These are phyloP conservation scores for Bromus sterilis DNA, from an alignment of 176 grass and related monocot species.

Conservation along the genomic window DNA sequence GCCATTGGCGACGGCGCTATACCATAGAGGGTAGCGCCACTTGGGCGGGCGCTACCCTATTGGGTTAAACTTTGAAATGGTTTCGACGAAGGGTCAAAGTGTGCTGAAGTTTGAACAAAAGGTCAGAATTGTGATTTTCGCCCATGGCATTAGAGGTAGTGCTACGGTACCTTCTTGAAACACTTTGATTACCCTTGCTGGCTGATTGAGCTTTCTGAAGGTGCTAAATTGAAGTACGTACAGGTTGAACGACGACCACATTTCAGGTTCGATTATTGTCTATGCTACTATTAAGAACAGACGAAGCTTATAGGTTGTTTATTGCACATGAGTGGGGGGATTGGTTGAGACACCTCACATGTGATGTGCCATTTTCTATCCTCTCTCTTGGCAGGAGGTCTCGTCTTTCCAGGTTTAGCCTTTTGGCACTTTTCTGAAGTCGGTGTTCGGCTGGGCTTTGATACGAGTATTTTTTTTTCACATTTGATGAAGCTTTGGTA, in stretches of 20 bases:
- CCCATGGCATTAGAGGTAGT: too few relatives aligned
- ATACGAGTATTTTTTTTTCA: too few relatives aligned
- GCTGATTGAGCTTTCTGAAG: neutral
- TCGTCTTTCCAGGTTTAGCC: neutral
- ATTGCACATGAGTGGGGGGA: neutral
- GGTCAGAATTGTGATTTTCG: too few relatives aligned
- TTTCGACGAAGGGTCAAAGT: too few relatives aligned
- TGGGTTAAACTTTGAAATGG: too few relatives aligned
- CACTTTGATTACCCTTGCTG: neutral
- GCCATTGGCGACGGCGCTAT: too few relatives aligned
- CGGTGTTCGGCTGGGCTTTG: neutral
- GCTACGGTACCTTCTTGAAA: neutral
- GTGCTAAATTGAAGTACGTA: neutral
- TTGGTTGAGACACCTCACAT: neutral
- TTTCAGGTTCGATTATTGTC: neutral
- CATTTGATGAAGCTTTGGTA: too few relatives aligned
- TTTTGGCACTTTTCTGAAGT: neutral
- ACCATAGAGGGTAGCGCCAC: too few relatives aligned
- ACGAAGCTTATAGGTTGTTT: neutral
- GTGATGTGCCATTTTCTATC: neutral
- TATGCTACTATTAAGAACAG: neutral
- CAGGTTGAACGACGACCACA: too few relatives aligned
- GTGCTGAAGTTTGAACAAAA: too few relatives aligned
- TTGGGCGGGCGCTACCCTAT: too few relatives aligned
- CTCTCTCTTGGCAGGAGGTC: neutral